These are phyloP conservation scores for Hypocreales sp. DNA, from an alignment of 2,329 filamentous ascomycete genomes.

Conservation along the genomic window DNA sequence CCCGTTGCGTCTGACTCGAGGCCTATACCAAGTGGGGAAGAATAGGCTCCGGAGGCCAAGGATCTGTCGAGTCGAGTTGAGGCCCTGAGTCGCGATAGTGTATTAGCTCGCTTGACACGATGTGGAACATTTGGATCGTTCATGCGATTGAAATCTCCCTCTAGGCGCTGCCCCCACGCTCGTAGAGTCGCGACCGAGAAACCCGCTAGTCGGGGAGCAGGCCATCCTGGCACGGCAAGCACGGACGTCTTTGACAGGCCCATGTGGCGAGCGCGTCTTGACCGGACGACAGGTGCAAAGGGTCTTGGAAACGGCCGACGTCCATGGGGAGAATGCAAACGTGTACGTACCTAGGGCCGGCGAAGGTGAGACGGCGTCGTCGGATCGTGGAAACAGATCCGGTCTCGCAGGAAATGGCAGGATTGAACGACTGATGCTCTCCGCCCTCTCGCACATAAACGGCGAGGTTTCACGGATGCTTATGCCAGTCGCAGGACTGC, in stretches of 20 bases:
- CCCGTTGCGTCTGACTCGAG: not conserved
- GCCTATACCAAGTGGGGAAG: no score
- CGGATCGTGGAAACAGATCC: not conserved
- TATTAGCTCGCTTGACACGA: not conserved
- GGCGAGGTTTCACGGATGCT: not conserved
- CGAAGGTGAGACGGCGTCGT: not conserved
- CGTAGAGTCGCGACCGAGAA: not conserved
- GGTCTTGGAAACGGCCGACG: no score
- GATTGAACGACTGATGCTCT: not conserved
- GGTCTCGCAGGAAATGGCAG: not conserved
- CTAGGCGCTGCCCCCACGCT: not conserved
- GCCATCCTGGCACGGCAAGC: conserved; percentile 1
- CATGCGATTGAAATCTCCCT: conserved; percentile 1
- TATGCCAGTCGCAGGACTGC: not conserved
- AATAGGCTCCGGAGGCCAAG: not conserved
- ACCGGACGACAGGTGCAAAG: no score
- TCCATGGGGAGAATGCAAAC: no score
- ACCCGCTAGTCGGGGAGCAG: not conserved
- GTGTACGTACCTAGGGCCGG: no score
- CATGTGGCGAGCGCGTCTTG: no score
- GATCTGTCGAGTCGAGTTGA: not conserved
- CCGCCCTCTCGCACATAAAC: not conserved
- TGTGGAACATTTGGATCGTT: not conserved
- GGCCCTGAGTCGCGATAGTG: conserved; percentile 1
- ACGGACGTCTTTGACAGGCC: not conserved